phyloP scores from a whole-genome alignment of 192 early-diverging fungal species.

The Geranomyces michiganensis region DNA sequence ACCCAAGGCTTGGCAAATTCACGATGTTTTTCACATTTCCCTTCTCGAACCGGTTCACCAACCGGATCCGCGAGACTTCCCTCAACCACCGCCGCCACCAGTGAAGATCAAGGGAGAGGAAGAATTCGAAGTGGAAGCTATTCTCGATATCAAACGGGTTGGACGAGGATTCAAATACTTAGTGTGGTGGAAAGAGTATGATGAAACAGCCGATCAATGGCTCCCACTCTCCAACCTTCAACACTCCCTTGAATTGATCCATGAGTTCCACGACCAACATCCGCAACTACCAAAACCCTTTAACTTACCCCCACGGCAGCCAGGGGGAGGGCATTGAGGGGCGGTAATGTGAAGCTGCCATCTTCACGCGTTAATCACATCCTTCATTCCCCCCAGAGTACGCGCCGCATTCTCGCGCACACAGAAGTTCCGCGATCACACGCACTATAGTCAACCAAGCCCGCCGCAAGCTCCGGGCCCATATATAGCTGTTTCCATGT shows the following conservation, averaged over 20 bases:
- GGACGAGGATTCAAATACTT: not conserved
- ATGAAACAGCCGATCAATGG: not conserved
- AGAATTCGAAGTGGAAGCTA: slow-evolving; percentile 9
- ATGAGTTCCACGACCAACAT: not conserved
- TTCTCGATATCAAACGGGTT: not conserved
- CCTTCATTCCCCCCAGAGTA: too few species aligned
- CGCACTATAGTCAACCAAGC: too few species aligned
- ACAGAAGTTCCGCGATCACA: too few species aligned
- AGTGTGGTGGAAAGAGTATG: not conserved
- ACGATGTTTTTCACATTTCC: slow-evolving; percentile 11
- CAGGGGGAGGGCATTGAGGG: too few species aligned
- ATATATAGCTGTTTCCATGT: too few species aligned
- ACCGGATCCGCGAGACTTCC: too few species aligned
- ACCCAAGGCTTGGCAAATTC: not conserved
- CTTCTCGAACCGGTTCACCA: slow-evolving; percentile 4
- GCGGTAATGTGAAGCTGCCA: too few species aligned
- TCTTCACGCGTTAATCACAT: too few species aligned
- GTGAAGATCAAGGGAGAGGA: not conserved
- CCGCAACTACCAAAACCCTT: not conserved
- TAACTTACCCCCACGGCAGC: too few species aligned
- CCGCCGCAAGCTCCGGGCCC: too few species aligned
- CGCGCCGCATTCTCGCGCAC: too few species aligned
- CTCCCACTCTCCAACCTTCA: not conserved
- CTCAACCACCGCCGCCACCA: not conserved
- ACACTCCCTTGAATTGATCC: not conserved